Base-by-base conservation (phyloP, 805 yeast species). In the Ogataea pignaliae region DNA sequence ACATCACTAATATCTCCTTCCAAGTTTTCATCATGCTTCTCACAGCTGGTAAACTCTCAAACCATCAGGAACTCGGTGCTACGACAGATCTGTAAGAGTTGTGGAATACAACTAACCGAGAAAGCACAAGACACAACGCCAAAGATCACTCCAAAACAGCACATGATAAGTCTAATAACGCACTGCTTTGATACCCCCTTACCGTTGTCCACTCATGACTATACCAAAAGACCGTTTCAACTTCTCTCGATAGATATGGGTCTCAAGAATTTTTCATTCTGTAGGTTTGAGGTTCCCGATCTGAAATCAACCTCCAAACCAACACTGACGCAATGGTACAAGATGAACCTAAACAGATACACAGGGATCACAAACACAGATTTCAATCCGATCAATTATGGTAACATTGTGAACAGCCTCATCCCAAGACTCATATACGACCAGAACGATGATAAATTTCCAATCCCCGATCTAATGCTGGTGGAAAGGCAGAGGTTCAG, bases 401-500 rank as follows among this genome's bases (percentile, higher is more conserved):
- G 65, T 10, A 21, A 40, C 6, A 52, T 66, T 4, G 41, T 62
- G 13, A 42, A 46, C 29, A 41, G 42, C 11, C 36, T 54, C 32
- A 48, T 53, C 13, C 57, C 47, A 30, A 48, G 47, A 4, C 45
- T 55, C 34, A 53, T 60, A 30, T 51, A 47, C 42, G 17, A 37
- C 12, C 17, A 31, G 31, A 29, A 34, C 9, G 13, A 21, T 2
- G n/a, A 8, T 6, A 31, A 29, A 8, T 17, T 28, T 0, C 74
- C 79, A 0, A 21, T 7, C 26, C 26, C 26, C 7, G 72, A 72
- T 45, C 55, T 70, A 3, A 66, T 77, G 3, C 53, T 80, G 10
- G 61, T 81, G 3, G 88, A 82, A 52, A 55, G 79, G 44, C 88
- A 82, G 56, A 54, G 87, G 34, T 65, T 73, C 34, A 65, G 86